phyloP scores from a whole-genome alignment of 306 rosid species.

The Nissolia schottii region DNA sequence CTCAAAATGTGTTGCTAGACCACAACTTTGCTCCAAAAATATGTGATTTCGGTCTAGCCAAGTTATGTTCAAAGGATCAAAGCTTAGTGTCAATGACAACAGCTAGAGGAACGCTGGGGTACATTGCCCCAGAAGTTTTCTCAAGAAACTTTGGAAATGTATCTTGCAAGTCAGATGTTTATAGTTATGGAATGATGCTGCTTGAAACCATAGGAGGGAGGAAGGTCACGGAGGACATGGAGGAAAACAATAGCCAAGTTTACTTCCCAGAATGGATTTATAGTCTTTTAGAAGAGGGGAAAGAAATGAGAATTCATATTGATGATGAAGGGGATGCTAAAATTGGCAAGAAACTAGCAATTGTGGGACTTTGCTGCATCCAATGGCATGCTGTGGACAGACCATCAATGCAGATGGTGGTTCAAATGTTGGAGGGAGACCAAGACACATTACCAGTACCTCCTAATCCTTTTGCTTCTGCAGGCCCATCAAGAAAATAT shows the following conservation, averaged over 20 bases:
- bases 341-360: conserved; percentile 15
- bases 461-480: conserved; percentile 19
- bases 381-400: conserved; percentile 32
- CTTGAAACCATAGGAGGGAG: conserved; percentile 38
- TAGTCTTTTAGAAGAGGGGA: conserved; percentile 5
- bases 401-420: conserved; percentile 24
- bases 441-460: background rate
- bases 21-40: conserved; percentile 29
- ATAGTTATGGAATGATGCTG: conserved; percentile 36
- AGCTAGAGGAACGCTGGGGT: conserved; percentile 41
- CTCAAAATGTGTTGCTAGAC: conserved; percentile 37
- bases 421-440: conserved; percentile 23
- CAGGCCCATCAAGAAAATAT: background rate
- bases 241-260: background rate
- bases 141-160: conserved; percentile 35
- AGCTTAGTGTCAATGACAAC: conserved; percentile 36
- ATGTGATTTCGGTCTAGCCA: conserved; percentile 38
- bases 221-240: background rate
- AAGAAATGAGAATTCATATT: background rate
- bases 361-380: conserved; percentile 27
- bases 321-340: conserved; percentile 14
- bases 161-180: conserved; percentile 27
- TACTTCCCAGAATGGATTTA: conserved; percentile 21
- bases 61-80: conserved; percentile 37
- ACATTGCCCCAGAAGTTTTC: conserved; percentile 44